phyloP scores from a whole-genome alignment of 2,329 filamentous ascomycete genomes.

The Aspergillus unguis region DNA sequence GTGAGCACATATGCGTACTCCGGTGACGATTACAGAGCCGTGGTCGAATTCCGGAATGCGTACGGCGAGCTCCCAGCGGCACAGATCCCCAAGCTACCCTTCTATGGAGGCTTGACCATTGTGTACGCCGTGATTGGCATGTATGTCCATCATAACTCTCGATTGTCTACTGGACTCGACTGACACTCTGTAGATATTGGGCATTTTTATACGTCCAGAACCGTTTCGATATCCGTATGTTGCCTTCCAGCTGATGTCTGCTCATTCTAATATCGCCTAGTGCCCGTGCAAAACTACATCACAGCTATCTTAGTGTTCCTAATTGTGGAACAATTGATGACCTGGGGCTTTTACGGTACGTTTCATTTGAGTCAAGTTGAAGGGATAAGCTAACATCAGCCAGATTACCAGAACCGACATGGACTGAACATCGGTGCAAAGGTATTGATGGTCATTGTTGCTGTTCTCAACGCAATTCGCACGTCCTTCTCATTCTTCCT shows the following conservation, averaged over 20 bases:
- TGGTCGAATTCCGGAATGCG: slow-evolving; percentile 90
- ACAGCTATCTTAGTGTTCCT: slow-evolving; percentile 94
- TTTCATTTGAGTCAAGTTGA: background rate
- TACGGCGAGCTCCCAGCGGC: slow-evolving; percentile 94
- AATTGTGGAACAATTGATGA: slow-evolving; percentile 94
- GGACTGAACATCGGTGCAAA: slow-evolving; percentile 81
- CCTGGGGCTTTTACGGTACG: slow-evolving; percentile 92
- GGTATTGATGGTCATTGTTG: slow-evolving; percentile 84
- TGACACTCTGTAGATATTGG: slow-evolving; percentile 65
- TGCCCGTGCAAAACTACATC: slow-evolving; percentile 98
- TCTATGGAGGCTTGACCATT: slow-evolving; percentile 92
- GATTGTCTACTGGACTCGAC: slow-evolving; percentile 1
- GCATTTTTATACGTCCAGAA: slow-evolving; percentile 94
- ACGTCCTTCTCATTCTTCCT: slow-evolving; percentile 99
- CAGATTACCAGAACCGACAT: slow-evolving; percentile 88
- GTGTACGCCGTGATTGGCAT: slow-evolving; percentile 82
- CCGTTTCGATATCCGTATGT: slow-evolving; percentile 77
- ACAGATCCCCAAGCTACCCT: slow-evolving; percentile 94
- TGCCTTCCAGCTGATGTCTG: background rate
- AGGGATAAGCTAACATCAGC: slow-evolving; percentile 32
- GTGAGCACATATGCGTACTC: slow-evolving; percentile 73
- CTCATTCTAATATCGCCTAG: slow-evolving; percentile 45
- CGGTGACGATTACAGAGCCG: slow-evolving; percentile 67
- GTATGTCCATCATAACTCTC: slow-evolving; percentile 42
- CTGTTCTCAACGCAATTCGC: slow-evolving; percentile 83